Base-by-base conservation (phyloP, 2,329 filamentous ascomycete species). In the Huntiella savannae region DNA sequence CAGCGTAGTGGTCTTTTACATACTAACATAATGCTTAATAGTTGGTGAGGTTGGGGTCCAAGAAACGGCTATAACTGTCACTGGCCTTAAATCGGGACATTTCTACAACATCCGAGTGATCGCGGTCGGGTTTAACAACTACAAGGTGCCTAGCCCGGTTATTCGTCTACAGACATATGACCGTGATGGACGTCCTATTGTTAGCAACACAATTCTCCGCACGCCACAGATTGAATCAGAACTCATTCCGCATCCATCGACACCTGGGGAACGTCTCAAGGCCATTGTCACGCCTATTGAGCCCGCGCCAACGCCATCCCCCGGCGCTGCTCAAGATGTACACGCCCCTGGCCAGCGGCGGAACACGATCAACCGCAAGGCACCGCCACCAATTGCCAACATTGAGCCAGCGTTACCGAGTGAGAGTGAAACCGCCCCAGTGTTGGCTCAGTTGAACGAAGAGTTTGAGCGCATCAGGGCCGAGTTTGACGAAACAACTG, bases 91-190 rank as follows among this genome's bases (percentile, higher is more conserved):
- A 55, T 86, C 91, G 0, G 78, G 81, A 53, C 82, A 83, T 55
- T 92, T 87, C 56, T 96, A 96, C 63, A 92, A 93, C 53, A 79
- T 98, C 22, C 80, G 88, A 50, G 84, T 96, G 46, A 82, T 95
- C 54, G 85, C 88, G 35, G 81, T 95, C 46, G 93, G 88, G 42
- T 75, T 80, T 28, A 85, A 87, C 54, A 92, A 91, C 60, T 96
- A 96, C 56, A 85, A 93, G 57, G 85, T 87, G 1, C 82, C 84
- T 34, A 95, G 91, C 59, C 71, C 77, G 4, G 76, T 92, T 34
- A 78, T 96, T 52, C 81, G 91, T 46, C 68, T 98, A 46, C 75
- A 82, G 54, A 96, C 91, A 40, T 78, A 73, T 59, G 71, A 66
- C 57, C 69, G 65, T 54, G 77, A 79, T 60, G 75, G 75, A 46